Evolutionary conservation across 805 yeast genomes (phyloP), one percentile per base, ranked within the genome.

Genomic region (Ogataea chonburiensis): DNA sequence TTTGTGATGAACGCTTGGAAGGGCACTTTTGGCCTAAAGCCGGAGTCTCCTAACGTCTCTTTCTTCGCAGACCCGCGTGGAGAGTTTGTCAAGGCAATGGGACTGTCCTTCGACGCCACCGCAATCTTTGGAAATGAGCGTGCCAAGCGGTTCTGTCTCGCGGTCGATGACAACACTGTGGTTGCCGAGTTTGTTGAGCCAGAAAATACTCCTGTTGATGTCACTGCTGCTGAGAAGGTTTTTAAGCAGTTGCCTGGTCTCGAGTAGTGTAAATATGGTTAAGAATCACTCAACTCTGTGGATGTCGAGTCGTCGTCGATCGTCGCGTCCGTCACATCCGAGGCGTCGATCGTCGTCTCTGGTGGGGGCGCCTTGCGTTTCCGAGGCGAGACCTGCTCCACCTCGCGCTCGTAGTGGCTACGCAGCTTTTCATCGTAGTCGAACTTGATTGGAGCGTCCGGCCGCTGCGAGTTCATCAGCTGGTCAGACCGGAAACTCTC

Each of bases 1-100:
- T 88, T 88, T 60, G 96, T 87, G 32, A 76, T 80, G 54, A 73
- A 76, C 50, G 89, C 93, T 0, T 88, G 95, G 95, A 77, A 75
- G 28, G 73, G 78, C 38, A 53, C 64, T 14, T 53, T 73, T 23
- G 52, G 57, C 15, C 49, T 58, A 10, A 45, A 45, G 26, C 40
- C 50, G 3, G 52, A 45, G 21, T 27, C 32, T 9, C 32, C 47
- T 4, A 45, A 45, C 28, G 45, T 55, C 17, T 46, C 49, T 7
- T 75, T 83, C 57, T 68, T 87, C 46, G 86, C 95, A 26, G 96
- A 88, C 60, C 81, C 93, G n/a, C 61, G 67, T 37, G 95, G 83
- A 17, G 81, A 77, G 33, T 85, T 87, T 56, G 74, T 82, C 44
- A 67, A 68, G 37, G 76, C 73, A 14, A 67, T 82, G 55, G 93